Conservation (phyloP, 768 basidiomycete species). For the Lentinula detonsa region DNA sequence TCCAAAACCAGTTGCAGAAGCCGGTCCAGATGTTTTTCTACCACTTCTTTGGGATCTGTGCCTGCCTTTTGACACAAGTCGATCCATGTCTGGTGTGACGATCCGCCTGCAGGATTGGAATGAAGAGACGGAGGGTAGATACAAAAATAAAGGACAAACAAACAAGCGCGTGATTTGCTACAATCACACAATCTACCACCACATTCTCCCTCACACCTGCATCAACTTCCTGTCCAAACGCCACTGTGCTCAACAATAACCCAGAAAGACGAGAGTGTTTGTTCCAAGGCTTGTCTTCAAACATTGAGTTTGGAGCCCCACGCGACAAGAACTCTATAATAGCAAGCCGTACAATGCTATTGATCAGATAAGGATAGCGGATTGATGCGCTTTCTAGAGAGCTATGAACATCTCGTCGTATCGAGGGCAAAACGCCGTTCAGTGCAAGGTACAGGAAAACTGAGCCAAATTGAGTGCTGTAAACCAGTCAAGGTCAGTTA, state of each 20-base stretch:
- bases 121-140: neutral
- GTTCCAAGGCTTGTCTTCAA: conserved; percentile 34
- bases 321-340: conserved; percentile 41
- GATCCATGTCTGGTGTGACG: conserved; percentile 70
- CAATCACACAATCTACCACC: conserved; percentile 50
- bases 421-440: conserved; percentile 47
- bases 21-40: conserved; percentile 42
- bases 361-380: conserved; percentile 34
- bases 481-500: neutral
- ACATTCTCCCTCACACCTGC: conserved; percentile 33
- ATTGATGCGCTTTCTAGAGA: conserved; percentile 33
- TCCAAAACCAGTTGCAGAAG: conserved; percentile 45
- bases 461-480: conserved; percentile 57
- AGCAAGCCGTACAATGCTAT: conserved; percentile 52
- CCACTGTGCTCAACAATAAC: conserved; percentile 45
- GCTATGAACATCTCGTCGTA: conserved; percentile 41
- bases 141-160: conserved; percentile 33
- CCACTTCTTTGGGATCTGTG: conserved; percentile 60
- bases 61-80: conserved; percentile 68
- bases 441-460: conserved; percentile 66
- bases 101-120: conserved; percentile 27
- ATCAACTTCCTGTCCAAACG: conserved; percentile 40
- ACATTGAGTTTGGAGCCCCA: conserved; percentile 20
- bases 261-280: conserved; percentile 48
- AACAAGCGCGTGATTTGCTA: conserved; percentile 68